These are phyloP conservation scores for Aspergillus sparsus DNA, from an alignment of 495 filamentous ascomycete species.

Conservation along the genomic window DNA sequence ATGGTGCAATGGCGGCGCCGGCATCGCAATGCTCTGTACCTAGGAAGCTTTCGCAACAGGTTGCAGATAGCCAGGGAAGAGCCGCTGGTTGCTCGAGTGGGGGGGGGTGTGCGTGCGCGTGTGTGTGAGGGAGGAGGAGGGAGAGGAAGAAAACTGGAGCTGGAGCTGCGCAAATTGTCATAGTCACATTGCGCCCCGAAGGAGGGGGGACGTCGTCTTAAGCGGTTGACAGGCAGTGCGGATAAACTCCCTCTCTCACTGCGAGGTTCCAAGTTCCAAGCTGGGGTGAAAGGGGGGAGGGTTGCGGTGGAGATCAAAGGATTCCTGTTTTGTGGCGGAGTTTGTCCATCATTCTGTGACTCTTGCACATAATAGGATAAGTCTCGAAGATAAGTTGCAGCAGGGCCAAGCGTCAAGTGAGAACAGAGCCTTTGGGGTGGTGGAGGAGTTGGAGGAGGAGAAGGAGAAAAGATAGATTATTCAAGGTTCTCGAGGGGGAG, in stretches of 20 bases:
- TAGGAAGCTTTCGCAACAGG: background rate
- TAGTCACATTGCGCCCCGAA: conserved; percentile 1
- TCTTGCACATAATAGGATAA: conserved; percentile 5
- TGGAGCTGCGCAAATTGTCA: conserved; percentile 3
- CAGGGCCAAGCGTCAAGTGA: conserved; percentile 3
- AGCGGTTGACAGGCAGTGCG: conserved; percentile 1
- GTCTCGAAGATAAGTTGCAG: conserved; percentile 5
- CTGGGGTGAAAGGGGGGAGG: conserved; percentile 9
- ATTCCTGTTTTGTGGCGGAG: conserved; percentile 13
- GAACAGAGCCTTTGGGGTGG: background rate
- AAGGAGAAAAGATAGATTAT: background rate
- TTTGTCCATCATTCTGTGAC: conserved; percentile 5
- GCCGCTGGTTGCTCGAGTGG: background rate
- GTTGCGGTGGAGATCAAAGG: conserved; percentile 2
- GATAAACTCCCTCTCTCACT: background rate
- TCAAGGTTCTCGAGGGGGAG: background rate
- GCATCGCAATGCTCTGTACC: background rate
- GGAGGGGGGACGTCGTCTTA: conserved; percentile 5
- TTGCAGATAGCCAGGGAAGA: background rate
- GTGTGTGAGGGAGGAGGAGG: background rate
- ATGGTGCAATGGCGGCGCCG: background rate
- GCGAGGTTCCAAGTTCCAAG: background rate
- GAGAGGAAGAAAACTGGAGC: background rate
- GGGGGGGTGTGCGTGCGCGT: background rate
- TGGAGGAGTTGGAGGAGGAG: background rate